A percentile compares a stretch with the other conserved stretches of the same genome.
Conservation (phyloP, 2,329 filamentous ascomycete genomes). For the Diplodia corticola region DNA sequence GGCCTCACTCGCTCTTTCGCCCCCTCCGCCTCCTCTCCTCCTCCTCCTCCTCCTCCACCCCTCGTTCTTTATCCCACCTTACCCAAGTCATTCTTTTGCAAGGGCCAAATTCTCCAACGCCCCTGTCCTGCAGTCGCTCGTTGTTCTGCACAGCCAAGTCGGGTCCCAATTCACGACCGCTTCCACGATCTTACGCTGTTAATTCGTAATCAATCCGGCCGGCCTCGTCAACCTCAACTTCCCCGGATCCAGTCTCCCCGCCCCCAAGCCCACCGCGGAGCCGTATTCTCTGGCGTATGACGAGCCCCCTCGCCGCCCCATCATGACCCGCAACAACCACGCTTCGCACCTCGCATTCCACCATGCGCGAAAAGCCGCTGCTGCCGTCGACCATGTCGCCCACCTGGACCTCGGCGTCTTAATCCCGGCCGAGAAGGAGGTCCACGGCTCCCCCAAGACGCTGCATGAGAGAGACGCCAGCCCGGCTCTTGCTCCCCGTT, state of each 20-base stretch:
- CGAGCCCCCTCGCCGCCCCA: slow-evolving; percentile 23
- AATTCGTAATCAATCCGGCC: slow-evolving; percentile 30
- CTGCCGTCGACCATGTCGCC: slow-evolving; percentile 25
- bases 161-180: slow-evolving; percentile 19
- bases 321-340: slow-evolving; percentile 35
- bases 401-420: slow-evolving; percentile 9
- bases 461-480: slow-evolving; percentile 4
- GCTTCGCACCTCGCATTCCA: slow-evolving; percentile 34
- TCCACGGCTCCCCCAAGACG: background rate
- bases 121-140: background rate
- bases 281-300: slow-evolving; percentile 15
- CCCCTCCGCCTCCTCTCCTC: background rate
- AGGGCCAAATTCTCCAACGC: slow-evolving; percentile 18
- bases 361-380: slow-evolving; percentile 30
- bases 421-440: background rate
- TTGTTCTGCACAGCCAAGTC: slow-evolving; percentile 3
- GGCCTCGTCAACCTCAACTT: background rate
- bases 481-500: slow-evolving; percentile 12
- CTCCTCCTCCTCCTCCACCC: background rate
- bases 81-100: slow-evolving; percentile 25
- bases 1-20: slow-evolving; percentile 16
- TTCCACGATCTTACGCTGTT: slow-evolving; percentile 40
- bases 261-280: slow-evolving; percentile 6
- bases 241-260: slow-evolving; percentile 19
- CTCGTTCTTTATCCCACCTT: slow-evolving; percentile 18